Evolutionary conservation across 2,329 filamentous ascomycete species (phyloP).

Genomic region (Ilyonectria mors-panacis): DNA sequence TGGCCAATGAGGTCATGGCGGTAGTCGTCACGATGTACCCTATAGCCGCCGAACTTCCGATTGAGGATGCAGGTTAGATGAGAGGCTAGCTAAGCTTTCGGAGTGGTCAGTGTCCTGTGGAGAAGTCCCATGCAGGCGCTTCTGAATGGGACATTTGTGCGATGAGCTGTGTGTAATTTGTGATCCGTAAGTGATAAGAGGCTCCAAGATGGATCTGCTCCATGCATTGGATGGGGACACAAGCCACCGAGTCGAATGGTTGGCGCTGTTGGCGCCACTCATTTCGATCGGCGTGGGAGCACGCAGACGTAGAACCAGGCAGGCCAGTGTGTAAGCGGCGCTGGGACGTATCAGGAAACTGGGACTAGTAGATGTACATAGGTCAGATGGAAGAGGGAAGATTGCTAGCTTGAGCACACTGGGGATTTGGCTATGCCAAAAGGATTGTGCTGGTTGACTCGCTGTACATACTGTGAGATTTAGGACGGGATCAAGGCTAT

Average conservation of each 20-base stretch:
- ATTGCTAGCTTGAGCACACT: not conserved
- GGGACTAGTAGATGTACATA: not conserved
- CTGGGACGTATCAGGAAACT: not conserved
- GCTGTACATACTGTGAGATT: not conserved
- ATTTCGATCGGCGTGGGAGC: constrained; percentile 36
- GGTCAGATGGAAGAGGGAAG: constrained; percentile 1
- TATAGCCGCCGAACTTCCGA: constrained; percentile 24
- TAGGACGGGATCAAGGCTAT: not conserved
- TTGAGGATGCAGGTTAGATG: not conserved
- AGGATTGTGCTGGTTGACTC: not conserved
- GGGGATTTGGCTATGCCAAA: not conserved
- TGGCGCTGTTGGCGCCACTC: constrained; percentile 39
- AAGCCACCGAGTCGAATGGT: not conserved
- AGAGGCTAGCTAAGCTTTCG: not conserved
- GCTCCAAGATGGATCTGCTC: not conserved
- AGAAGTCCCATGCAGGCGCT: not conserved
- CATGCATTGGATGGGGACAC: not conserved
- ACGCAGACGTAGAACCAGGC: not conserved
- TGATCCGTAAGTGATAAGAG: not conserved
- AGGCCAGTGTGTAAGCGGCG: not conserved
- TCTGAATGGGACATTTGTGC: not conserved
- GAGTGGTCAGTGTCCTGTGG: not conserved
- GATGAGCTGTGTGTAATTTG: not conserved
- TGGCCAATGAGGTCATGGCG: not conserved
- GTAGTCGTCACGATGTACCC: not conserved